Evolutionary conservation across 768 basidiomycete genomes (phyloP).

Genomic region (Cyathus striatus): DNA sequence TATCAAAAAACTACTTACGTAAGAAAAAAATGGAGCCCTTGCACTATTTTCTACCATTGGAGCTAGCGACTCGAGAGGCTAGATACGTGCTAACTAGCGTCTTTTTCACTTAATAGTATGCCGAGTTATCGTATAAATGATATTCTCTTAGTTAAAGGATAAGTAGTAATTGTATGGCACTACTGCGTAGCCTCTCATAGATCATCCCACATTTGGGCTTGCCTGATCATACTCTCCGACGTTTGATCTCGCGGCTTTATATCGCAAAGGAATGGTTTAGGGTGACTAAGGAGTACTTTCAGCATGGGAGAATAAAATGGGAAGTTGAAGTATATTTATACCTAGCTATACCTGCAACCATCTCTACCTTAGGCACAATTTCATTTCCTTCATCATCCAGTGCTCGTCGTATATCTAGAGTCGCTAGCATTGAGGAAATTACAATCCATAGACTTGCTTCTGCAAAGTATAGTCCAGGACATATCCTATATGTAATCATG

Average conservation of each 20-base stretch:
- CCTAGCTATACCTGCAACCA: conserved; percentile 5
- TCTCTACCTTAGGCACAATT: conserved; percentile 13
- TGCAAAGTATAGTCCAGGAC: conserved; percentile 26
- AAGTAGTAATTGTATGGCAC: too few species aligned
- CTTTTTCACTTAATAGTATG: too few species aligned
- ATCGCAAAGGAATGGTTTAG: conserved; percentile 1
- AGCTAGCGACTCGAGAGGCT: too few species aligned
- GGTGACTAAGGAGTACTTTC: conserved; percentile 3
- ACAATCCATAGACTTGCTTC: conserved; percentile 24
- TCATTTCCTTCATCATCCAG: conserved; percentile 21
- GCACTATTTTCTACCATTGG: too few species aligned
- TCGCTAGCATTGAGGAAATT: conserved; percentile 22
- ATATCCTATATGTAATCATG: conserved; percentile 5
- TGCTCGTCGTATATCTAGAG: conserved; percentile 17
- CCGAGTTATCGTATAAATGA: too few species aligned
- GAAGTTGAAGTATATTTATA: neutral
- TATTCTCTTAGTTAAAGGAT: too few species aligned
- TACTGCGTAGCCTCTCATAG: too few species aligned
- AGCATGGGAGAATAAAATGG: neutral
- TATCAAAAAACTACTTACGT: too few species aligned
- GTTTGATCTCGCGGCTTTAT: conserved; percentile 2
- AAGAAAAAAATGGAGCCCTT: too few species aligned
- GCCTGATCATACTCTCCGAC: too few species aligned
- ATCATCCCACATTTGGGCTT: too few species aligned
- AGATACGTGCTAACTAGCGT: too few species aligned